A percentile compares a stretch with the other conserved stretches of the same genome.
Conservation (phyloP, 192 early-diverging fungal species). For the Coemansia sp. region DNA sequence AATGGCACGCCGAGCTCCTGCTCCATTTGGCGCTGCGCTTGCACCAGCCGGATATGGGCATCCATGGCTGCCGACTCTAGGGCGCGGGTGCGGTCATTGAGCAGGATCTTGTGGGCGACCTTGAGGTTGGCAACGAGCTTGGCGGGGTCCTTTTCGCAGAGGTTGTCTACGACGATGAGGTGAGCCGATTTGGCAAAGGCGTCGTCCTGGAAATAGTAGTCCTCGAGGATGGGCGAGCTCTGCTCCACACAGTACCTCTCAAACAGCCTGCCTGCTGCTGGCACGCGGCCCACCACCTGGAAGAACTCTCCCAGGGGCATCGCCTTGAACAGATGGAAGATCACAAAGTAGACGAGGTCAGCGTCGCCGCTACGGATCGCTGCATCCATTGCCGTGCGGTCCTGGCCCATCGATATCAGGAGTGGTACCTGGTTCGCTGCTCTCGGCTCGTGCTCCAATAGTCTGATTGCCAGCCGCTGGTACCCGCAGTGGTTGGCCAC, state of each 20-base stretch:
- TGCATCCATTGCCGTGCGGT: conserved; percentile 81
- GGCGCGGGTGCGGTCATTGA: conserved; percentile 64
- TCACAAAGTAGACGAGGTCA: conserved; percentile 92
- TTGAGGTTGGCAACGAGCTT: conserved; percentile 71
- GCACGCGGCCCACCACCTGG: conserved; percentile 74
- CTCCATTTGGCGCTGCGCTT: conserved; percentile 72
- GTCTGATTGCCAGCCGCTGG: conserved; percentile 70
- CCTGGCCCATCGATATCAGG: conserved; percentile 89
- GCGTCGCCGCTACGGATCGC: conserved; percentile 94
- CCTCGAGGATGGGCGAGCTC: conserved; percentile 72
- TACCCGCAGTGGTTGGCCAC: conserved; percentile 84
- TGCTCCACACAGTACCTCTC: conserved; percentile 81
- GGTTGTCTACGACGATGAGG: conserved; percentile 55
- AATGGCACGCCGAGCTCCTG: conserved; percentile 64
- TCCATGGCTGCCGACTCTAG: conserved; percentile 71
- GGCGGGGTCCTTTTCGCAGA: conserved; percentile 43
- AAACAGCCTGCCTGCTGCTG: conserved; percentile 78
- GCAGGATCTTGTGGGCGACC: conserved; percentile 67
- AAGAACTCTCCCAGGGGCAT: conserved; percentile 87
- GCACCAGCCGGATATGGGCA: conserved; percentile 63
- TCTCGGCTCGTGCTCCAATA: conserved; percentile 92
- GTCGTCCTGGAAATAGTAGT: conserved; percentile 98
- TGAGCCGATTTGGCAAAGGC: conserved; percentile 59
- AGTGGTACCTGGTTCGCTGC: conserved; percentile 94
- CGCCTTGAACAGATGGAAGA: conserved; percentile 88